A percentile compares a stretch with the other conserved stretches of the same genome.
Conservation (phyloP, 2,329 filamentous ascomycete genomes). For the Orbilia oligospora region DNA sequence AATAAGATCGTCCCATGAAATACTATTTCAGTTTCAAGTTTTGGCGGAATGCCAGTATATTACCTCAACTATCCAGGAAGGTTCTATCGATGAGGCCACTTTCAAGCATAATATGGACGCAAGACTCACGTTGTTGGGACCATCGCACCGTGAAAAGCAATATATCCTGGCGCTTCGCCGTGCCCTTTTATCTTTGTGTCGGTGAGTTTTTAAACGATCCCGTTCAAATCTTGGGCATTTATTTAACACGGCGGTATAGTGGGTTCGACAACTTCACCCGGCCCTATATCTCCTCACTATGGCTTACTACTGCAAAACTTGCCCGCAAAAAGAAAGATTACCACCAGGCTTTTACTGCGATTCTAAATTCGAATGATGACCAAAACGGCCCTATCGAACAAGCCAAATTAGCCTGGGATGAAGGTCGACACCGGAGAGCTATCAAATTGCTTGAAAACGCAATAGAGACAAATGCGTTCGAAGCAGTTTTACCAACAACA, state of each 20-base stretch:
- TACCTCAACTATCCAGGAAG: conserved; percentile 22
- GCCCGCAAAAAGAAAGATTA: conserved; percentile 87
- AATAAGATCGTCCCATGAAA: conserved; percentile 84
- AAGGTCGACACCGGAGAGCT: conserved; percentile 92
- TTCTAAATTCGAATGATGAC: conserved; percentile 86
- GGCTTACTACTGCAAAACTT: conserved; percentile 86
- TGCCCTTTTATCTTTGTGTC: conserved; percentile 85
- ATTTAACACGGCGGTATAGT: conserved; percentile 13
- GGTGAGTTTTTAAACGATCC: conserved; percentile 69
- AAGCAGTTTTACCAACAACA: conserved; percentile 68
- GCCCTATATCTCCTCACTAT: conserved; percentile 83
- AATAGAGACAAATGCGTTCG: conserved; percentile 84
- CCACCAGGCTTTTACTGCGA: conserved; percentile 92
- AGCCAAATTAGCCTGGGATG: conserved; percentile 90
- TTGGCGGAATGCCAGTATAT: conserved; percentile 83
- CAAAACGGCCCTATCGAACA: conserved; percentile 94
- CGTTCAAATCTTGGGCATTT: not conserved
- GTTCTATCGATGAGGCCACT: conserved; percentile 48
- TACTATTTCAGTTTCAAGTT: conserved; percentile 87
- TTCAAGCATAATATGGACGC: conserved; percentile 73
- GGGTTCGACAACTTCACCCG: conserved; percentile 73
- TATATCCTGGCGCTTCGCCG: conserved; percentile 88
- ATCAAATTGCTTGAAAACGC: conserved; percentile 91
- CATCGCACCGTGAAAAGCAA: conserved; percentile 92
- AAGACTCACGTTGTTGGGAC: conserved; percentile 89